Percentiles rank a stretch among this genome's conserved stretches.
These are phyloP conservation scores for Acacia confusa DNA, from an alignment of 306 rosid species.

Conservation along the genomic window DNA sequence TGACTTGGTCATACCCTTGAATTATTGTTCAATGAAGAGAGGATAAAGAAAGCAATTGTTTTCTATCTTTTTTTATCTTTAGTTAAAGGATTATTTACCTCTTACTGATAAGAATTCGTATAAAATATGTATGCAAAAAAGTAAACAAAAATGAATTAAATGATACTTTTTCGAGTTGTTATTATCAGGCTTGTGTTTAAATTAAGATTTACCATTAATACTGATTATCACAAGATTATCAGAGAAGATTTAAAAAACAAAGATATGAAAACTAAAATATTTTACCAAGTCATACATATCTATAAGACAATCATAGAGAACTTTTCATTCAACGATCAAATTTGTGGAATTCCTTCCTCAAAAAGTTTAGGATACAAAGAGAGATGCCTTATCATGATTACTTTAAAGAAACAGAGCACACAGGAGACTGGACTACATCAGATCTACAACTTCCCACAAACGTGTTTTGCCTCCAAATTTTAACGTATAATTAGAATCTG, in stretches of 20 bases:
- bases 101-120: too few species aligned
- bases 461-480: not conserved
- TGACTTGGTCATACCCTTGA: slow-evolving; percentile 29
- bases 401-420: slow-evolving; percentile 9
- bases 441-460: slow-evolving; percentile 23
- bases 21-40: not conserved
- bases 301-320: slow-evolving; percentile 29
- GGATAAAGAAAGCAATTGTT: not conserved
- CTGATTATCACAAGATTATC: not conserved
- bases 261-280: slow-evolving; percentile 30
- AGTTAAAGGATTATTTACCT: not conserved
- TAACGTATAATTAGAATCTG: slow-evolving; percentile 19
- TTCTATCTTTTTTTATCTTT: not conserved
- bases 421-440: slow-evolving; percentile 13
- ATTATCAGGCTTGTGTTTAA: too few species aligned
- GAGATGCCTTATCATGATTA: slow-evolving; percentile 21
- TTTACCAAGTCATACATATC: slow-evolving; percentile 36
- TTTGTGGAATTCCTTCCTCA: slow-evolving; percentile 35
- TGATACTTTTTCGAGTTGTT: too few species aligned
- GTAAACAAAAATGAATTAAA: too few species aligned
- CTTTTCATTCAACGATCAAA: slow-evolving; percentile 41
- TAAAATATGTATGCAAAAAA: not conserved
- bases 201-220: too few species aligned
- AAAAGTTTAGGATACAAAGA: not conserved
- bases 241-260: not conserved